A percentile compares a stretch with the other conserved stretches of the same genome.
Evolutionary conservation across 176 grass and related monocot genomes (phyloP).

Genomic region (Neostapfia colusana): DNA sequence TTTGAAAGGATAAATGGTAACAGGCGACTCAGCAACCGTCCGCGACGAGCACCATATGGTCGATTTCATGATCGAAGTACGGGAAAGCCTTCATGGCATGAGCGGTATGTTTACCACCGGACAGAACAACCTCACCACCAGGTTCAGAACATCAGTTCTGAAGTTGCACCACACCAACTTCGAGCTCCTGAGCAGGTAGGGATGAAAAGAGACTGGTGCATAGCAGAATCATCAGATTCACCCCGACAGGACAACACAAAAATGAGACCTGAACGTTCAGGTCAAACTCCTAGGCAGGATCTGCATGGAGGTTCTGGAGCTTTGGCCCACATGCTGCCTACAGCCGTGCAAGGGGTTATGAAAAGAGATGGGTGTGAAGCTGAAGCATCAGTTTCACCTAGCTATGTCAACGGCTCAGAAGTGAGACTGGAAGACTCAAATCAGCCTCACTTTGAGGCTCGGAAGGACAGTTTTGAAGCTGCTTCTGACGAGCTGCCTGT

Average conservation of each 20-base stretch:
- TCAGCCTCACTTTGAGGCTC: neutral
- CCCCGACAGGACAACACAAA: conserved; percentile 32
- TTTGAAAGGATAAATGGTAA: conserved; percentile 11
- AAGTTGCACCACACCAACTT: neutral
- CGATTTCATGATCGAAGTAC: conserved; percentile 15
- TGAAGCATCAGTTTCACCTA: conserved; percentile 14
- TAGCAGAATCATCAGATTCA: conserved; percentile 49
- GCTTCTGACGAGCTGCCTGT: neutral
- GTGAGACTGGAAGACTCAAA: neutral
- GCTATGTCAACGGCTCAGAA: conserved; percentile 11
- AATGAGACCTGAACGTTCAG: conserved; percentile 27
- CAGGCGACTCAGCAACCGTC: conserved; percentile 23
- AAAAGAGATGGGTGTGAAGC: conserved; percentile 24
- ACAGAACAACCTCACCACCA: conserved; percentile 14
- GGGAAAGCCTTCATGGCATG: conserved; percentile 30
- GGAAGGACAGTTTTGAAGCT: conserved; percentile 6
- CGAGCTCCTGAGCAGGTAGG: conserved; percentile 31
- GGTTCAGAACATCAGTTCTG: conserved; percentile 7
- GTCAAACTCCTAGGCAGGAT: conserved; percentile 1
- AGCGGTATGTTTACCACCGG: conserved; percentile 16
- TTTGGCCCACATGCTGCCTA: neutral
- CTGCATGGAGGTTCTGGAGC: conserved; percentile 16
- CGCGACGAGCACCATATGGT: neutral
- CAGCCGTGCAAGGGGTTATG: neutral
- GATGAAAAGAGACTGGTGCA: conserved; percentile 38